Percentiles rank a stretch among this genome's conserved stretches.
phyloP scores from a whole-genome alignment of 2,329 filamentous ascomycete genomes.

The Talaromyces sp. region DNA sequence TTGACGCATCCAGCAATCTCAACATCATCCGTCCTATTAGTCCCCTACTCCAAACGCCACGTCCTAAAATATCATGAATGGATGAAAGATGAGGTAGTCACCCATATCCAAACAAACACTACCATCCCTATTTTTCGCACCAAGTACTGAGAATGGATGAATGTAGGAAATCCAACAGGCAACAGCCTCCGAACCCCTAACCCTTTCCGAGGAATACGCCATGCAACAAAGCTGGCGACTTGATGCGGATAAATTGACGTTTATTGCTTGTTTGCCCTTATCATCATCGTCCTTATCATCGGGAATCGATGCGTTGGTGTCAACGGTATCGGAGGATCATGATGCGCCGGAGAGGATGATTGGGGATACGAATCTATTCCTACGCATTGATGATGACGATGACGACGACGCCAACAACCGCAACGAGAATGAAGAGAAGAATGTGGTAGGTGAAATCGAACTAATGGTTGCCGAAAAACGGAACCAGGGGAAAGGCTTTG shows the following conservation, averaged over 20 bases:
- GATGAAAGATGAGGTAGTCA: slow-evolving; percentile 75
- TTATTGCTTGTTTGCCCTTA: slow-evolving; percentile 69
- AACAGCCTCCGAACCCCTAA: slow-evolving; percentile 84
- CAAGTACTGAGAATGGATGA: neutral
- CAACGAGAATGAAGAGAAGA: neutral
- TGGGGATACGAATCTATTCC: slow-evolving; percentile 79
- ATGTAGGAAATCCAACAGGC: slow-evolving; percentile 68
- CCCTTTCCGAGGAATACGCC: slow-evolving; percentile 75
- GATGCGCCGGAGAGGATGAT: slow-evolving; percentile 63
- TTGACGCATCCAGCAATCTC: slow-evolving; percentile 59
- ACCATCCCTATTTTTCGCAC: neutral
- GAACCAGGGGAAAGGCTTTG: slow-evolving; percentile 63
- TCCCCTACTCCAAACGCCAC: slow-evolving; percentile 80
- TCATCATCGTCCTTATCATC: neutral
- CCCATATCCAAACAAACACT: neutral
- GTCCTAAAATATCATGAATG: slow-evolving; percentile 81
- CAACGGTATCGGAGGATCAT: slow-evolving; percentile 37
- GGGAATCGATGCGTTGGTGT: neutral
- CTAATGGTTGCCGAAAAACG: slow-evolving; percentile 73
- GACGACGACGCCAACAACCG: slow-evolving; percentile 37
- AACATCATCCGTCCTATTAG: slow-evolving; percentile 67
- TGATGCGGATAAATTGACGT: slow-evolving; percentile 84
- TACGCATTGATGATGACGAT: slow-evolving; percentile 60
- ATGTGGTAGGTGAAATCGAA: slow-evolving; percentile 70
- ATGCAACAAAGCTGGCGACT: slow-evolving; percentile 88